A percentile compares a stretch with the other conserved stretches of the same genome.
Evolutionary conservation across 768 basidiomycete species (phyloP).

Genomic region (Daedaleopsis nitida): DNA sequence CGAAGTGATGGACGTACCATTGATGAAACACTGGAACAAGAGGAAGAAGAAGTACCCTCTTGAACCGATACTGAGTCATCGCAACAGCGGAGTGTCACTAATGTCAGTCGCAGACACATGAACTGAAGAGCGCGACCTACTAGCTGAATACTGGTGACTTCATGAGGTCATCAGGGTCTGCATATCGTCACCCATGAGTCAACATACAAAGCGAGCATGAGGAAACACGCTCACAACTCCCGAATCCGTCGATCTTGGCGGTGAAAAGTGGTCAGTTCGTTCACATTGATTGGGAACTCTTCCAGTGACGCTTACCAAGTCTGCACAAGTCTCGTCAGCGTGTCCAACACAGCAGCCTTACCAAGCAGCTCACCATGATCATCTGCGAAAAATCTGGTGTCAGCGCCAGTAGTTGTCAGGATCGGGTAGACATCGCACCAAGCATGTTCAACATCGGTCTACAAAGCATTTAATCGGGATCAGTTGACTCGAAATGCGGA

Average conservation of each 20-base stretch:
- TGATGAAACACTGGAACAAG: slow-evolving; percentile 92
- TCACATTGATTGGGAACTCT: not conserved
- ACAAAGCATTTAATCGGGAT: slow-evolving; percentile 47
- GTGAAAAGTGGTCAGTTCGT: not conserved
- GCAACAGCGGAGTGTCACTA: too few relatives aligned
- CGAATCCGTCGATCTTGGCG: slow-evolving; percentile 75
- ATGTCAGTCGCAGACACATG: not conserved
- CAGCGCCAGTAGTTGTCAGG: slow-evolving; percentile 2
- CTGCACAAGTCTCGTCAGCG: slow-evolving; percentile 29
- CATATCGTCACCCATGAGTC: slow-evolving; percentile 8
- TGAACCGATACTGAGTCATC: slow-evolving; percentile 63
- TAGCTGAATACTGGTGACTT: slow-evolving; percentile 67
- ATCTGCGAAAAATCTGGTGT: slow-evolving; percentile 44
- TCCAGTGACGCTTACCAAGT: slow-evolving; percentile 42
- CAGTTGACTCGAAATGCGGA: slow-evolving; percentile 33
- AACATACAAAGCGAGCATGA: not conserved
- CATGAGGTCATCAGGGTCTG: slow-evolving; percentile 85
- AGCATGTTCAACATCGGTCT: slow-evolving; percentile 90
- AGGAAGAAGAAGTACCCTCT: slow-evolving; percentile 91
- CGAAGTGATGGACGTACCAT: slow-evolving; percentile 43
- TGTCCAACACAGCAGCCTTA: slow-evolving; percentile 8
- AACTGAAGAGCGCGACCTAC: slow-evolving; percentile 40
- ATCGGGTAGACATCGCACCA: slow-evolving; percentile 44
- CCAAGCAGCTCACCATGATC: slow-evolving; percentile 65
- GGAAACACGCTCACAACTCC: slow-evolving; percentile 61